Percentiles rank a stretch among this genome's conserved stretches.
These are phyloP conservation scores for Diaporthe sp. DNA, from an alignment of 2,329 filamentous ascomycete genomes.

Conservation along the genomic window DNA sequence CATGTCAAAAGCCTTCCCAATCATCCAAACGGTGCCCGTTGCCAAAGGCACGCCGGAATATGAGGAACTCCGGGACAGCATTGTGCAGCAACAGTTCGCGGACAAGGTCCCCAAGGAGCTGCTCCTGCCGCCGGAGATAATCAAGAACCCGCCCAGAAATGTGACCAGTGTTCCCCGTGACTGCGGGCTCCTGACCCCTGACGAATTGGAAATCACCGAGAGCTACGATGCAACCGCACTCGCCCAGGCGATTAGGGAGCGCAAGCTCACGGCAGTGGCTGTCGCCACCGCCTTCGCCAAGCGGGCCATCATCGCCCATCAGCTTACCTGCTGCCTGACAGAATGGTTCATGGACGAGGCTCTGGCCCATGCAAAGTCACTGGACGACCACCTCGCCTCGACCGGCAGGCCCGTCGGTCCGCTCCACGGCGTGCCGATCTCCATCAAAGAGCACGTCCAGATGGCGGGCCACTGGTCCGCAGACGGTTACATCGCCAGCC, in stretches of 20 bases:
- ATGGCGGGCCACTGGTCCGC: slow-evolving; percentile 64
- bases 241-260: slow-evolving; percentile 54
- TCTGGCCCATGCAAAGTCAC: slow-evolving; percentile 46
- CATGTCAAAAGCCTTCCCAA: slow-evolving; percentile 36
- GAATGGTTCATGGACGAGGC: slow-evolving; percentile 48
- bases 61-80: slow-evolving; percentile 40
- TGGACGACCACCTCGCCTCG: slow-evolving; percentile 58
- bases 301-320: slow-evolving; percentile 62
- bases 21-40: slow-evolving; percentile 45
- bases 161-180: slow-evolving; percentile 53
- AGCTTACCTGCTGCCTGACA: slow-evolving; percentile 49
- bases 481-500: slow-evolving; percentile 65
- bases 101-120: slow-evolving; percentile 50
- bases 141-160: slow-evolving; percentile 48
- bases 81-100: slow-evolving; percentile 50
- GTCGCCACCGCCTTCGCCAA: slow-evolving; percentile 60
- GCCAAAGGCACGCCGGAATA: slow-evolving; percentile 45
- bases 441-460: slow-evolving; percentile 74
- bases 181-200: slow-evolving; percentile 59
- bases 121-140: slow-evolving; percentile 47
- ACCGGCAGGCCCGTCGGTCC: slow-evolving; percentile 64
- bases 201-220: slow-evolving; percentile 65
- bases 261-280: slow-evolving; percentile 54
- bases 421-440: slow-evolving; percentile 65
- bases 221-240: slow-evolving; percentile 59